Evolutionary conservation across 352 stramenopile species (phyloP).

Genomic region (Phytophthora melonis): DNA sequence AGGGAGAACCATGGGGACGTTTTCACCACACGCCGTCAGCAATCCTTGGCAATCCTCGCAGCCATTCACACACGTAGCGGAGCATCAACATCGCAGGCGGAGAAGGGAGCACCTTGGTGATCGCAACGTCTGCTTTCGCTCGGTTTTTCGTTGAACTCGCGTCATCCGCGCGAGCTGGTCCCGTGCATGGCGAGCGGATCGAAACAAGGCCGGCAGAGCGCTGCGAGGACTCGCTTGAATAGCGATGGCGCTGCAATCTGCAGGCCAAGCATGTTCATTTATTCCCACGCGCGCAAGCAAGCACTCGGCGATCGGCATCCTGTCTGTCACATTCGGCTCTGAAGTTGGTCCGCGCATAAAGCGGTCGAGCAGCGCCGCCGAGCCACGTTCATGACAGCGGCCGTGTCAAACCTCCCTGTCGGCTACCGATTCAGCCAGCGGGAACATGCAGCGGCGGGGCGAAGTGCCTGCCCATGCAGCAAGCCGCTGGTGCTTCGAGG

Average conservation of each 20-base stretch:
- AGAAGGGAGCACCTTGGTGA: background rate
- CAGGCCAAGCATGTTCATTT: background rate
- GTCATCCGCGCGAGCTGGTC: background rate
- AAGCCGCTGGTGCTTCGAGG: background rate
- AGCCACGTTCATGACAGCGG: conserved; percentile 22
- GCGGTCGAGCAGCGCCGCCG: background rate
- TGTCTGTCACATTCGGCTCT: conserved; percentile 26
- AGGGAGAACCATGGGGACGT: no score
- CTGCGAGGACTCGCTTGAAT: background rate
- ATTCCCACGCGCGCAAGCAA: background rate
- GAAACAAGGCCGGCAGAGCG: background rate
- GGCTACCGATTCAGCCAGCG: background rate
- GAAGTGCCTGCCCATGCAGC: background rate
- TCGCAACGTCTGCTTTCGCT: background rate
- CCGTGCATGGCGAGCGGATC: no score
- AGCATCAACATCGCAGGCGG: background rate
- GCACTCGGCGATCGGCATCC: background rate
- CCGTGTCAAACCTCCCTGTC: conserved; percentile 25
- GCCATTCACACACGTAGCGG: background rate
- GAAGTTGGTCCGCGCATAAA: conserved; percentile 23
- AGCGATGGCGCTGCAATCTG: background rate
- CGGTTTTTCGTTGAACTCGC: background rate
- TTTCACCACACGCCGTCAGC: no score
- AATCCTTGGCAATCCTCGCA: no score
- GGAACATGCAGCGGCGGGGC: conserved; percentile 7